Evolutionary conservation across 345 rosid species (phyloP).

Genomic region (Lepidium sativum): DNA sequence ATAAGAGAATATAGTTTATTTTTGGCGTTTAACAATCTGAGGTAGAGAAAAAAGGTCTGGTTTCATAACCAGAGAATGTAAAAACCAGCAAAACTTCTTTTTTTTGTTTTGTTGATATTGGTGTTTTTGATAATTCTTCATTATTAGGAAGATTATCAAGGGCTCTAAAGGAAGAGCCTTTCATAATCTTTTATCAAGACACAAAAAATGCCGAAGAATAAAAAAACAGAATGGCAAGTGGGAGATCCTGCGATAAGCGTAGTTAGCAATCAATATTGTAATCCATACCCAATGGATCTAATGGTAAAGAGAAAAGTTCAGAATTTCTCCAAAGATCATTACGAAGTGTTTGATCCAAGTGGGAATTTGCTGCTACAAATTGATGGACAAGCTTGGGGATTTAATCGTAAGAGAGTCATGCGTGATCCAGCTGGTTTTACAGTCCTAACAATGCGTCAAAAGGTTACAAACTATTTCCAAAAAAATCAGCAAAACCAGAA

Average conservation of each 20-base stretch:
- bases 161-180: constrained; percentile 23
- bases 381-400: constrained; percentile 57
- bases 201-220: constrained; percentile 29
- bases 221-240: constrained; percentile 27
- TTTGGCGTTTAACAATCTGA: constrained; percentile 10
- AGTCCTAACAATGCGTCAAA: constrained; percentile 51
- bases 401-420: constrained; percentile 43
- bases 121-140: constrained; percentile 18
- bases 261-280: constrained; percentile 48
- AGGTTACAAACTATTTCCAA: constrained; percentile 29
- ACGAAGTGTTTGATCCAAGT: constrained; percentile 42
- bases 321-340: constrained; percentile 32
- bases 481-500: background rate
- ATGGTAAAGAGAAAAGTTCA: constrained; percentile 50
- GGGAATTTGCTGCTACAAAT: constrained; percentile 62
- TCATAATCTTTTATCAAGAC: constrained; percentile 18
- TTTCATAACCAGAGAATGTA: constrained; percentile 4
- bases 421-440: constrained; percentile 66
- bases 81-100: constrained; percentile 4
- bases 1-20: constrained; percentile 12
- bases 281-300: constrained; percentile 52
- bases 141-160: constrained; percentile 15
- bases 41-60: constrained; percentile 10
- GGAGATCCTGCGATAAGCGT: constrained; percentile 41
- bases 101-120: constrained; percentile 5